Evolutionary conservation across 2,329 filamentous ascomycete genomes (phyloP), one percentile per base, ranked within the genome.

Genomic region (Apiospora hydei): DNA sequence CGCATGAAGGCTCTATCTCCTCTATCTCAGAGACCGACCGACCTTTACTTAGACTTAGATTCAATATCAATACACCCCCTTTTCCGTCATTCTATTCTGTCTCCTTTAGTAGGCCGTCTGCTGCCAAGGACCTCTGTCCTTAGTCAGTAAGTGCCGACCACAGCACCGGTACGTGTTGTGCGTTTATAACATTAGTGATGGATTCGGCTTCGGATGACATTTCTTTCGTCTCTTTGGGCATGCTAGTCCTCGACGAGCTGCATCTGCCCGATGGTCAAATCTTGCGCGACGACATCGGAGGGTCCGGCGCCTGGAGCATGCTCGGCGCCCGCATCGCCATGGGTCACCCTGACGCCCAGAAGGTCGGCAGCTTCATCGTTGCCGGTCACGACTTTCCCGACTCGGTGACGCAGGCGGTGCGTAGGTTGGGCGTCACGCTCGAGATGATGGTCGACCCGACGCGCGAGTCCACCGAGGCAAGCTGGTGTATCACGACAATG

Each of bases 241-340:
- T 80, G 71, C 75, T 80, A 3, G 80, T 82, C 7, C 76, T 82
- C 4, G 81, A 82, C 70, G 80, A 82, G 71, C 78, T 83, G 53
- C 79, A 72, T 13, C 74, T 81, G 44, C 77, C 79, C 10, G 69
- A 73, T 53, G 74, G 73, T 8, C 38, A 73, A 14, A 72, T 77
- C 13, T 69, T 81, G 41, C 75, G 71, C 5, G 73, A 82, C 73
- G 72, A 79, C 4, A 69, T 80, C 1, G 81, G 81, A 11, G 80
- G 81, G 1, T 82, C 80, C 24, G 81, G 80, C 24, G 72, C 77
- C 7, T 82, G 80, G 44, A 49, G 69, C 53, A 73, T 70, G 10
- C 34, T 75, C 3, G 73, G 73, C 18, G 73, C 72, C 3, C 73
- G 73, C 21, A 41, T 76, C n/a, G 69, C 43, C 46, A 26, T 69